Conservation (phyloP, 192 early-diverging fungal species). For the Rhizophagus sp. region DNA sequence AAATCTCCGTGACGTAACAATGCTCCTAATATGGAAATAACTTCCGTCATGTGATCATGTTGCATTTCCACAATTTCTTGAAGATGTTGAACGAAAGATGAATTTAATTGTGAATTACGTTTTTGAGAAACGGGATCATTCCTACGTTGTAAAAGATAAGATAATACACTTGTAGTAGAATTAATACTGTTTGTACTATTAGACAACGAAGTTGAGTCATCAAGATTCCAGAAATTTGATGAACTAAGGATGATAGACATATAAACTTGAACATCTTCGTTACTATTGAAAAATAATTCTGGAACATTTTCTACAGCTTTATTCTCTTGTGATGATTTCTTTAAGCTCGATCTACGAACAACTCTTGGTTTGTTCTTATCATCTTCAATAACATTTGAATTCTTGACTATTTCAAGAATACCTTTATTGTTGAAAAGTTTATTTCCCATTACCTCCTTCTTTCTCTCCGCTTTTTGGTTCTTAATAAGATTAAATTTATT, state of each 20-base stretch:
- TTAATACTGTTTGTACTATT: background rate
- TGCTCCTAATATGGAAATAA: background rate
- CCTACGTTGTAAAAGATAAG: background rate
- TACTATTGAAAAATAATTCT: no score
- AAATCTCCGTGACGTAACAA: background rate
- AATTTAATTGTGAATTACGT: background rate
- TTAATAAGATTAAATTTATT: background rate
- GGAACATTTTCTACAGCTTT: background rate
- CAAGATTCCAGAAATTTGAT: background rate
- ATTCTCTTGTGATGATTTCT: background rate
- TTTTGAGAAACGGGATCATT: background rate
- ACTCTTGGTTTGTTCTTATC: background rate
- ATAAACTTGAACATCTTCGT: background rate
- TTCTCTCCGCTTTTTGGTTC: background rate
- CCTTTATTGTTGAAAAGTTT: constrained; percentile 1
- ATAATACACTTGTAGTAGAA: background rate
- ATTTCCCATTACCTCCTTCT: background rate
- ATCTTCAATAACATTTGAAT: background rate
- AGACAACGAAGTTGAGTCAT: background rate
- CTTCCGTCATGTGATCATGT: constrained; percentile 9
- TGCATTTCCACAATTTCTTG: constrained; percentile 9
- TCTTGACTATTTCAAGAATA: background rate
- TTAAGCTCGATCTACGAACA: background rate
- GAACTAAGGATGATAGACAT: constrained; percentile 13
- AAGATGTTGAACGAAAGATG: background rate